Conservation (phyloP, 176 grass and related monocot genomes). For the Avena sativa region DNA sequence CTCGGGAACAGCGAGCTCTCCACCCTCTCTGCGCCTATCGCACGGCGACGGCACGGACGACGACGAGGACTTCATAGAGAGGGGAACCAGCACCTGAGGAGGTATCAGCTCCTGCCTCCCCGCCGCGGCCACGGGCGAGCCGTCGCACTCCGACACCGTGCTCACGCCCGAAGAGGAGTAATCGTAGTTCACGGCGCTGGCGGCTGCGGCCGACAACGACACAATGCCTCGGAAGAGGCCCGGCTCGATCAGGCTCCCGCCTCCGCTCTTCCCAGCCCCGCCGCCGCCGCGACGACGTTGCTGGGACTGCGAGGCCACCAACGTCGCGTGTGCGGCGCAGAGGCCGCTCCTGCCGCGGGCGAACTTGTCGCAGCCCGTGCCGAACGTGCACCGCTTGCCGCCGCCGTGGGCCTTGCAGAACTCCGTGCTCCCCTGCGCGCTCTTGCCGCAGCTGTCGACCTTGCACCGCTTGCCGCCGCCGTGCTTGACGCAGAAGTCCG, state of each 20-base stretch:
- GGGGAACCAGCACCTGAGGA: constrained; percentile 69
- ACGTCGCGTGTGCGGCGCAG: constrained; percentile 66
- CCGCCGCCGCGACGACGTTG: not conserved
- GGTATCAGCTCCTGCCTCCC: constrained; percentile 62
- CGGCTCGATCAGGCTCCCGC: constrained; percentile 50
- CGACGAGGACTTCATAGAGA: constrained; percentile 59
- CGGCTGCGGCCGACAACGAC: constrained; percentile 18
- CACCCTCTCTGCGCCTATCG: constrained; percentile 43
- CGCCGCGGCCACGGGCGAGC: constrained; percentile 27
- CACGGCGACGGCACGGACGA: not conserved
- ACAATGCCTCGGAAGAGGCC: constrained; percentile 77
- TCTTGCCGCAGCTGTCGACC: constrained; percentile 65
- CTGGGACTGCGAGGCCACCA: constrained; percentile 55
- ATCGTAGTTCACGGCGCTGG: constrained; percentile 36
- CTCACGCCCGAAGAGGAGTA: constrained; percentile 53
- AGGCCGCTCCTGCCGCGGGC: constrained; percentile 70
- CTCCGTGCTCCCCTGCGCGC: constrained; percentile 75
- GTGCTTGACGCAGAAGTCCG: constrained; percentile 69
- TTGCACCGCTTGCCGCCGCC: constrained; percentile 74
- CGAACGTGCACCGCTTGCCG: constrained; percentile 66
- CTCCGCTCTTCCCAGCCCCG: constrained; percentile 12
- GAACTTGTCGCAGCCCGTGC: constrained; percentile 72
- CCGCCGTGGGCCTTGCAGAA: constrained; percentile 82
- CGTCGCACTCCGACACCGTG: constrained; percentile 58
- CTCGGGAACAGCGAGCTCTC: constrained; percentile 48